These are phyloP conservation scores for Penicillium glabrum DNA, from an alignment of 2,329 filamentous ascomycete species.

Conservation along the genomic window DNA sequence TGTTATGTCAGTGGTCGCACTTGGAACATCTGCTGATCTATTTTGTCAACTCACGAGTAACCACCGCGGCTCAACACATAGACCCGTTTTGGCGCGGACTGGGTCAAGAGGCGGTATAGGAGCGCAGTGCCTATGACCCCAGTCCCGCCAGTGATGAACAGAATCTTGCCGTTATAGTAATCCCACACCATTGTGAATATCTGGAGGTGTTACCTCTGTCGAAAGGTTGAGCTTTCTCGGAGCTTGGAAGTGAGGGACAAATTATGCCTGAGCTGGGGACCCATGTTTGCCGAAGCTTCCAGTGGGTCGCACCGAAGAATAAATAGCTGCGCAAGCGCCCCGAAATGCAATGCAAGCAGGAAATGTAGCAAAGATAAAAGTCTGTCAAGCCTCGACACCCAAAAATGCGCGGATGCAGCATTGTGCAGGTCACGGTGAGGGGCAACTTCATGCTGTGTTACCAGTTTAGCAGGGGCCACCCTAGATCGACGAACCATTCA, in stretches of 20 bases:
- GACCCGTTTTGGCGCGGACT: slow-evolving; percentile 15
- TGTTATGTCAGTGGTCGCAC: neutral
- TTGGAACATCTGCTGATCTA: neutral
- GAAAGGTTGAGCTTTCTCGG: neutral
- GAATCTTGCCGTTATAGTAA: slow-evolving; percentile 20
- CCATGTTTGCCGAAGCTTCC: neutral
- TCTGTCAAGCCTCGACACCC: neutral
- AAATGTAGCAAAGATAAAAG: neutral
- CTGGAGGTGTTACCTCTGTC: neutral
- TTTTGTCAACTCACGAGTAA: slow-evolving; percentile 6
- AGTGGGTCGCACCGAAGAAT: slow-evolving; percentile 7
- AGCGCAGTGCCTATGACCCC: slow-evolving; percentile 24
- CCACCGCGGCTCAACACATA: slow-evolving; percentile 23
- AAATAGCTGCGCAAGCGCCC: slow-evolving; percentile 1
- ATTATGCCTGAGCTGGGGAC: neutral
- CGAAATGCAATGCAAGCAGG: neutral
- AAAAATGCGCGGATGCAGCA: slow-evolving; percentile 7
- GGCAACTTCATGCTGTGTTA: slow-evolving; percentile 11
- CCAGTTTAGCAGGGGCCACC: slow-evolving; percentile 4
- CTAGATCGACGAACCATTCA: slow-evolving; percentile 11
- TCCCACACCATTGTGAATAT: slow-evolving; percentile 23
- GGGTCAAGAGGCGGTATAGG: slow-evolving; percentile 20
- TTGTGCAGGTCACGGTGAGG: slow-evolving; percentile 3
- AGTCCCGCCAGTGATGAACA: slow-evolving; percentile 25
- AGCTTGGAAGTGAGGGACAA: neutral